These are phyloP conservation scores for Waltiozyma sp. DNA, from an alignment of 1,139 yeast species.

Conservation along the genomic window DNA sequence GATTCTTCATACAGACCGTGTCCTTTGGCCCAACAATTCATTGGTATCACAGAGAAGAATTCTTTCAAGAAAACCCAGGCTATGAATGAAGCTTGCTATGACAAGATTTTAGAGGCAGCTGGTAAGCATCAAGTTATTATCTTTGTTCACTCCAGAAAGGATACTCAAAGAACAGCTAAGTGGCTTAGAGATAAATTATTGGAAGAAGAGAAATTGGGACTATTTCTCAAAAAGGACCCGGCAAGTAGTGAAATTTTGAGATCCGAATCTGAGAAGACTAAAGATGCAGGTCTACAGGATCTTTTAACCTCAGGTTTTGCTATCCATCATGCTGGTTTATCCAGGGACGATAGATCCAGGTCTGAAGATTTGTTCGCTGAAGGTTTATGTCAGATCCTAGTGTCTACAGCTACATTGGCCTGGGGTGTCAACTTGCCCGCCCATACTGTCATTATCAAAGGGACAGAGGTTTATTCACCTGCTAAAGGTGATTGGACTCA, in stretches of 20 bases:
- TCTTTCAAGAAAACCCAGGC: slow-evolving; percentile 72
- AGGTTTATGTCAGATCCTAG: slow-evolving; percentile 72
- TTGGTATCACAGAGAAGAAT: slow-evolving; percentile 80
- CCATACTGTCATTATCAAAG: slow-evolving; percentile 89
- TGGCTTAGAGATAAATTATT: slow-evolving; percentile 54
- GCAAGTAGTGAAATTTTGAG: slow-evolving; percentile 48
- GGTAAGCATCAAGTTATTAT: slow-evolving; percentile 68
- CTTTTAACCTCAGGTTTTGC: slow-evolving; percentile 71
- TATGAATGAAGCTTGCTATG: slow-evolving; percentile 87
- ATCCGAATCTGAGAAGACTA: slow-evolving; percentile 49
- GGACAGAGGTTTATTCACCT: slow-evolving; percentile 90
- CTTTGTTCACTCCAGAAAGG: slow-evolving; percentile 91
- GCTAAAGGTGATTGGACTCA: slow-evolving; percentile 84
- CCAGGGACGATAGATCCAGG: slow-evolving; percentile 58
- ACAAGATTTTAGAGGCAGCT: slow-evolving; percentile 62
- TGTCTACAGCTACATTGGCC: slow-evolving; percentile 91
- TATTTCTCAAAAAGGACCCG: slow-evolving; percentile 38
- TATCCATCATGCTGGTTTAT: slow-evolving; percentile 89
- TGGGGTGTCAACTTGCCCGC: slow-evolving; percentile 99
- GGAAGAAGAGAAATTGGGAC: slow-evolving; percentile 41
- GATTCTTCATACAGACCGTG: slow-evolving; percentile 84
- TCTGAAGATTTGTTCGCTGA: slow-evolving; percentile 85
- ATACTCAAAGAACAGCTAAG: slow-evolving; percentile 74
- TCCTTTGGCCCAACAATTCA: slow-evolving; percentile 79
- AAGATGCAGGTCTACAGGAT: slow-evolving; percentile 45